A percentile compares a stretch with the other conserved stretches of the same genome.
phyloP scores from a whole-genome alignment of 2,329 filamentous ascomycete species.

The Colletotrichum falcatum region DNA sequence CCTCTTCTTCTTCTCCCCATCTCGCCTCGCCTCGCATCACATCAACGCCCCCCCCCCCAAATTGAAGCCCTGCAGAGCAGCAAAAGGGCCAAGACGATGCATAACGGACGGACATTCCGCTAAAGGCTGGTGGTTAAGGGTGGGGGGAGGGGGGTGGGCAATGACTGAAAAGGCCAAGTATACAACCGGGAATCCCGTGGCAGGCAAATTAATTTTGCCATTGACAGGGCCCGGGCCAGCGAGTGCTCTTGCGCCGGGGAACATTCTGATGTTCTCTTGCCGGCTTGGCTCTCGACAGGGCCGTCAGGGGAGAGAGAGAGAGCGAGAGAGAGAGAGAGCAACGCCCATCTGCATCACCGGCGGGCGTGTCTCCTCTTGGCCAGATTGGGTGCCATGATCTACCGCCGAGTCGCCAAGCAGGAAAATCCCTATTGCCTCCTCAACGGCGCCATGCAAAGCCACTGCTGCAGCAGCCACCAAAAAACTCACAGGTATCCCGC shows the following conservation, averaged over 20 bases:
- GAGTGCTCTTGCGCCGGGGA: neutral
- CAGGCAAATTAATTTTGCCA: neutral
- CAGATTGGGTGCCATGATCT: slow-evolving; percentile 38
- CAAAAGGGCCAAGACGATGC: slow-evolving; percentile 21
- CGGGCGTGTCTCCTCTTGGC: slow-evolving; percentile 21
- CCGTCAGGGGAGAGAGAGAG: neutral
- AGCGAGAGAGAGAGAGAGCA: neutral
- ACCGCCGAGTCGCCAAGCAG: slow-evolving; percentile 27
- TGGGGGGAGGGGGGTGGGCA: neutral
- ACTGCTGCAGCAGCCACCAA: too few species aligned
- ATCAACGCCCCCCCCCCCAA: too few species aligned
- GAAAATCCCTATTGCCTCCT: slow-evolving; percentile 1
- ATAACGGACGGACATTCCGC: neutral
- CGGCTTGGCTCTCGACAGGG: slow-evolving; percentile 24
- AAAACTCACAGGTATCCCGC: too few species aligned
- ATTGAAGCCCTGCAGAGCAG: neutral
- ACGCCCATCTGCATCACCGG: neutral
- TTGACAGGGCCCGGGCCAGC: neutral
- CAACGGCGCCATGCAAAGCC: neutral
- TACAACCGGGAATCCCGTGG: neutral
- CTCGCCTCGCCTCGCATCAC: neutral
- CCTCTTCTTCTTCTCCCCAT: too few species aligned
- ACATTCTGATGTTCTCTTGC: slow-evolving; percentile 24
- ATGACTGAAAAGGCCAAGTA: neutral
- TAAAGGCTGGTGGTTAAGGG: too few species aligned